Evolutionary conservation across 768 basidiomycete genomes (phyloP).

Genomic region (Rubroboletus pulcherrimus): DNA sequence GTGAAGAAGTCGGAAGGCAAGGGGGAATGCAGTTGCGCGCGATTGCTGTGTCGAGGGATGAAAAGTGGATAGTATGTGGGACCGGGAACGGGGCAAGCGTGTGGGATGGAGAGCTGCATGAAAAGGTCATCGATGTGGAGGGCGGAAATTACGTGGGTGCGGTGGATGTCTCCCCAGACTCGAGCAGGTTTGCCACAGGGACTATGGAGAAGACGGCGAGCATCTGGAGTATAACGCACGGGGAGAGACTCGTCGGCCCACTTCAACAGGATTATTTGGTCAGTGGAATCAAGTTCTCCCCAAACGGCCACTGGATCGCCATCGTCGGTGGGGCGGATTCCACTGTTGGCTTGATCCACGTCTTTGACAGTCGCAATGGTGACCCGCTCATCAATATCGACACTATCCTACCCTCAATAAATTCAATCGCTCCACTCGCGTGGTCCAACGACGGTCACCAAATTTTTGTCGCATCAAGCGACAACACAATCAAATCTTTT

Average conservation of each 20-base stretch:
- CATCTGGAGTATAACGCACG: neutral
- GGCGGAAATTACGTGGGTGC: neutral
- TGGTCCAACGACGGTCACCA: neutral
- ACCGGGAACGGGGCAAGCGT: neutral
- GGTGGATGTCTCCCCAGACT: neutral
- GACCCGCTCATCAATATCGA: neutral
- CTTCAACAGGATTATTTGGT: neutral
- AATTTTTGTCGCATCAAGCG: neutral
- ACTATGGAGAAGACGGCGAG: neutral
- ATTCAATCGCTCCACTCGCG: neutral
- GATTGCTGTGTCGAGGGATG: neutral
- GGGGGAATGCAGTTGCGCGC: neutral
- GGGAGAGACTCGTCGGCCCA: neutral
- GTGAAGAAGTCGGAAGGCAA: neutral
- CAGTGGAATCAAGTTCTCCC: neutral
- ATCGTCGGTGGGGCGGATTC: neutral
- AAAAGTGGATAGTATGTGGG: neutral
- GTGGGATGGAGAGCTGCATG: neutral
- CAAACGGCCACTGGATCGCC: neutral
- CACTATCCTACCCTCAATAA: neutral
- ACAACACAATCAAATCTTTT: neutral
- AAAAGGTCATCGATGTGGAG: neutral
- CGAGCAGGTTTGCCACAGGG: neutral
- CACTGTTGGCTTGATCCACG: neutral
- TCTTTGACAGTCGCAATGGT: neutral